These are phyloP conservation scores for Pseudogymnoascus destructans DNA, from an alignment of 2,329 filamentous ascomycete genomes.

Conservation along the genomic window DNA sequence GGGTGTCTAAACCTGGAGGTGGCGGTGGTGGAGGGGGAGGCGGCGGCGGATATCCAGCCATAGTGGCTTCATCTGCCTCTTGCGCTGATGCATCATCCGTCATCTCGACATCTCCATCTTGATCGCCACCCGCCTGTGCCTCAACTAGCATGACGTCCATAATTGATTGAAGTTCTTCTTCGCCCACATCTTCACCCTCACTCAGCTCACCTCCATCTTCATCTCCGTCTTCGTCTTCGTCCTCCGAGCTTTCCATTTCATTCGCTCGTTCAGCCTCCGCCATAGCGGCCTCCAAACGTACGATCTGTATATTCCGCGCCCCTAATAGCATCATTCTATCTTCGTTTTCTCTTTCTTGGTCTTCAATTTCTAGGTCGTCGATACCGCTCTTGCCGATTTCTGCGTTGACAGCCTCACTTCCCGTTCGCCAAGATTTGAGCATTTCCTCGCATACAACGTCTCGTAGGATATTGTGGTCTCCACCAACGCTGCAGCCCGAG, in stretches of 20 bases:
- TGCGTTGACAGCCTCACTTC: conserved; percentile 70
- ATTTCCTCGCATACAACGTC: conserved; percentile 83
- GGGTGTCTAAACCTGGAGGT: conserved; percentile 28
- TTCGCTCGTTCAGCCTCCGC: conserved; percentile 17
- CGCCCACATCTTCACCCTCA: conserved; percentile 25
- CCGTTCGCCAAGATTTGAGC: conserved; percentile 73
- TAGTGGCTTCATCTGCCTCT: conserved; percentile 64
- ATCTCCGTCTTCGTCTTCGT: conserved; percentile 49
- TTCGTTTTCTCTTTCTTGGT: conserved; percentile 21
- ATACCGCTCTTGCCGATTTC: conserved; percentile 66
- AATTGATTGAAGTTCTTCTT: conserved; percentile 12
- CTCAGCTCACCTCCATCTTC: conserved; percentile 33
- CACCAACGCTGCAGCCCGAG: conserved; percentile 71
- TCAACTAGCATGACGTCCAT: conserved; percentile 43
- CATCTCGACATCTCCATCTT: conserved; percentile 28
- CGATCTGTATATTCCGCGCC: neutral
- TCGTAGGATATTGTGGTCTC: conserved; percentile 66
- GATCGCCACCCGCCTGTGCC: conserved; percentile 31
- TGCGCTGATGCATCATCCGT: conserved; percentile 47
- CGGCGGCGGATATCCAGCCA: conserved; percentile 59
- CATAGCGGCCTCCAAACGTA: conserved; percentile 7
- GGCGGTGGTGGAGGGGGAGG: conserved; percentile 50
- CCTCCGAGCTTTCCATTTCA: conserved; percentile 17
- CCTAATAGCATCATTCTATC: no score
- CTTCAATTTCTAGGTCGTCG: conserved; percentile 58